Conservation (phyloP, 2,329 filamentous ascomycete genomes). For the Sclerotinia spermophila region DNA sequence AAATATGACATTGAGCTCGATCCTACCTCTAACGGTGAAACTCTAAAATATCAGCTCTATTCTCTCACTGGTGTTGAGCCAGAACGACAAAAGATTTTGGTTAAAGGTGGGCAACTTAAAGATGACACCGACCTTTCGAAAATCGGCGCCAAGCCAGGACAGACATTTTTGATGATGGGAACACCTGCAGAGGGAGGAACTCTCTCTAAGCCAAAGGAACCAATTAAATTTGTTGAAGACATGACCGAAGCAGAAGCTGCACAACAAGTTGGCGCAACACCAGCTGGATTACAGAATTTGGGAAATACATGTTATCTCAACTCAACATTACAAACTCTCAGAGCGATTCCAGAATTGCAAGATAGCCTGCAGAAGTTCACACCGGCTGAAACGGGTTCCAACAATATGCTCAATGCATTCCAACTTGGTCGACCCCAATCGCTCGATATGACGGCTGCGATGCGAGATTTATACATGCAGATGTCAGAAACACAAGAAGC, state of each 20-base stretch:
- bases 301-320: constrained; percentile 99
- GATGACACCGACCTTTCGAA: constrained; percentile 86
- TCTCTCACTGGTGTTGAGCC: constrained; percentile 95
- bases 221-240: constrained; percentile 88
- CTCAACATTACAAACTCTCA: constrained; percentile 88
- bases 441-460: constrained; percentile 67
- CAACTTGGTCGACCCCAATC: constrained; percentile 42
- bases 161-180: constrained; percentile 95
- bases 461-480: constrained; percentile 80
- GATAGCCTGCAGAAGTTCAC: constrained; percentile 67
- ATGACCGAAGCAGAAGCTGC: constrained; percentile 95
- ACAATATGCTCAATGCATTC: constrained; percentile 41
- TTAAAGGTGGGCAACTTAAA: constrained; percentile 93
- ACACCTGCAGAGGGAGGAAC: constrained; percentile 63
- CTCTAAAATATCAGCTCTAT: constrained; percentile 93
- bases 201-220: constrained; percentile 73
- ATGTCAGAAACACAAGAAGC: constrained; percentile 87
- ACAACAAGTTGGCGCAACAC: constrained; percentile 75
- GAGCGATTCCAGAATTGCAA: constrained; percentile 86
- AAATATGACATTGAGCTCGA: constrained; percentile 94
- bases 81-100: constrained; percentile 89
- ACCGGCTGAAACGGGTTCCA: constrained; percentile 34
- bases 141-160: constrained; percentile 79
- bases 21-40: constrained; percentile 76
- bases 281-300: constrained; percentile 83